Evolutionary conservation across 306 rosid species (phyloP).

Genomic region (Delonix regia): DNA sequence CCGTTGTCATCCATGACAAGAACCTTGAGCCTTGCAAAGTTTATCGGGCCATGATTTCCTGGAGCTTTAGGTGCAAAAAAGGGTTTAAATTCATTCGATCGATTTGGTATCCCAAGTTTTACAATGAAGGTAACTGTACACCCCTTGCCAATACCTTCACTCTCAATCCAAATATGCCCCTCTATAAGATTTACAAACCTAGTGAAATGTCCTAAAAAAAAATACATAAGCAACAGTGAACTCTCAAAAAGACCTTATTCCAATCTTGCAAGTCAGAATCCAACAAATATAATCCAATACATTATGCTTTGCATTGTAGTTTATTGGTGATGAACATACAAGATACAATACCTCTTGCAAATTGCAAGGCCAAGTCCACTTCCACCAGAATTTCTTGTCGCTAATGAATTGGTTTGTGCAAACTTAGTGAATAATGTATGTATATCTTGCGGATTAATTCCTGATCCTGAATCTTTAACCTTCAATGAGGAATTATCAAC

Average conservation of each 20-base stretch:
- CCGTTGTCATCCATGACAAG: constrained; percentile 94
- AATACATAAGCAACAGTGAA: constrained; percentile 19
- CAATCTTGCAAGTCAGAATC: constrained; percentile 16
- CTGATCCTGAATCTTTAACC: constrained; percentile 92
- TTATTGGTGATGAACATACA: constrained; percentile 23
- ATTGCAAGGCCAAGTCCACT: constrained; percentile 95
- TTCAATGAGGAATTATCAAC: constrained; percentile 30
- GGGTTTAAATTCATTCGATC: constrained; percentile 63
- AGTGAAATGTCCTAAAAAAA: constrained; percentile 42
- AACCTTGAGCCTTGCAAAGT: constrained; percentile 78
- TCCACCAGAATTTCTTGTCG: constrained; percentile 68
- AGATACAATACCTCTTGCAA: constrained; percentile 70
- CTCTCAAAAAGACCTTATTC: constrained; percentile 7
- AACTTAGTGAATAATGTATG: constrained; percentile 85
- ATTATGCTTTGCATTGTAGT: constrained; percentile 25
- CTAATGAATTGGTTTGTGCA: constrained; percentile 73
- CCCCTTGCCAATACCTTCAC: constrained; percentile 95
- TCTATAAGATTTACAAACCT: constrained; percentile 98
- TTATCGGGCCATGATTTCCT: constrained; percentile 58
- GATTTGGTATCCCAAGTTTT: constrained; percentile 83
- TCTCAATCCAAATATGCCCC: constrained; percentile 94
- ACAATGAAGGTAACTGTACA: constrained; percentile 77
- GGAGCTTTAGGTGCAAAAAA: constrained; percentile 53
- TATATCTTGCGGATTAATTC: constrained; percentile 85
- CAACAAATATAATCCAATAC: constrained; percentile 6